Conservation (phyloP, 2,329 filamentous ascomycete genomes). For the Saccharata proteae region DNA sequence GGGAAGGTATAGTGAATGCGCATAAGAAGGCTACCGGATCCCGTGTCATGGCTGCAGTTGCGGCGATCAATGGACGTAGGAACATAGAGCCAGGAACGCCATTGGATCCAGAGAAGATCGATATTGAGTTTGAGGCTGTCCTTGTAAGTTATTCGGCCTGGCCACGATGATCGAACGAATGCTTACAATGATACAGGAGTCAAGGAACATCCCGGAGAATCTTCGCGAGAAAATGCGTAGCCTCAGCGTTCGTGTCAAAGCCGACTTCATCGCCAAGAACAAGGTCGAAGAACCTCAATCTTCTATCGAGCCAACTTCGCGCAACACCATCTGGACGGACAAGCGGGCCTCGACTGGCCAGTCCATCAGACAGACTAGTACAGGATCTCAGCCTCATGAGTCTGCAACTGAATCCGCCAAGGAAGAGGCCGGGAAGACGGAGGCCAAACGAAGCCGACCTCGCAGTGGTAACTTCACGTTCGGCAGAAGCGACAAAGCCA, state of each 20-base stretch:
- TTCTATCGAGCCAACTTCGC: slow-evolving; percentile 34
- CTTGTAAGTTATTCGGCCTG: slow-evolving; percentile 45
- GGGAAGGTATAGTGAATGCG: too few relatives aligned
- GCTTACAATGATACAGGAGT: slow-evolving; percentile 56
- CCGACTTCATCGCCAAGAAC: slow-evolving; percentile 87
- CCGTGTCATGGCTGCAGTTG: slow-evolving; percentile 52
- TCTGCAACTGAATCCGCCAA: slow-evolving; percentile 15
- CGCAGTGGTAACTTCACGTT: slow-evolving; percentile 72
- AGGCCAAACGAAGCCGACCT: slow-evolving; percentile 36
- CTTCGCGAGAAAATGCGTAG: slow-evolving; percentile 92
- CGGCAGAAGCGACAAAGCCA: slow-evolving; percentile 57
- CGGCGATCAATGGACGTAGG: slow-evolving; percentile 46
- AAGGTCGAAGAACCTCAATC: slow-evolving; percentile 47
- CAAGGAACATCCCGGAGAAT: slow-evolving; percentile 85
- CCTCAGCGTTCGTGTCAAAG: slow-evolving; percentile 79
- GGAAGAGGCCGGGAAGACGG: slow-evolving; percentile 8
- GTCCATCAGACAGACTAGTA: slow-evolving; percentile 15
- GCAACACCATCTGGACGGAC: slow-evolving; percentile 5
- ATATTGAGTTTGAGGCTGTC: slow-evolving; percentile 50
- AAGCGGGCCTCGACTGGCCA: slow-evolving; percentile 30
- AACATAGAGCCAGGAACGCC: slow-evolving; percentile 19
- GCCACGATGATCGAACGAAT: too few relatives aligned
- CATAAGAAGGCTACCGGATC: slow-evolving; percentile 28
- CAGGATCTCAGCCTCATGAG: background rate
- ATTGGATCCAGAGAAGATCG: slow-evolving; percentile 43